Conservation (phyloP, 192 early-diverging fungal species). For the Dissophora ornata region DNA sequence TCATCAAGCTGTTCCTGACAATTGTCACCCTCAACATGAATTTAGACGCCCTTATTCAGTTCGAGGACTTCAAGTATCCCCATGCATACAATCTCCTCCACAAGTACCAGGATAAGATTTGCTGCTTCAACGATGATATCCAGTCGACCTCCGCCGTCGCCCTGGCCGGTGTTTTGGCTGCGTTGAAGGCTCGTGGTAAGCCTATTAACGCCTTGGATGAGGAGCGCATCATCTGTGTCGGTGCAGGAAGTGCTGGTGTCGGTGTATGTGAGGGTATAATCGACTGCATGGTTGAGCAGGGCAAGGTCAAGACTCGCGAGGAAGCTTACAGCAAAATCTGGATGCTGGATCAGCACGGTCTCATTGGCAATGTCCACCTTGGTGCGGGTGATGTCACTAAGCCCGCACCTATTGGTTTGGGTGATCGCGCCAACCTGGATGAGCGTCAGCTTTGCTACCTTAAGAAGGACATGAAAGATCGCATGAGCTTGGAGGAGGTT, state of each 20-base stretch:
- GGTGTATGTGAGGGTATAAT: slow-evolving; percentile 93
- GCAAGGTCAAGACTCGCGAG: slow-evolving; percentile 70
- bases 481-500: slow-evolving; percentile 59
- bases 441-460: slow-evolving; percentile 60
- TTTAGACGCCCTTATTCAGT: slow-evolving; percentile 90
- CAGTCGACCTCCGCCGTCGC: slow-evolving; percentile 97
- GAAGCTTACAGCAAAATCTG: slow-evolving; percentile 64
- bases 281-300: slow-evolving; percentile 81
- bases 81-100: slow-evolving; percentile 85
- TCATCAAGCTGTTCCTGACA: no score
- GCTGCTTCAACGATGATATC: slow-evolving; percentile 97
- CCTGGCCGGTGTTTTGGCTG: slow-evolving; percentile 91
- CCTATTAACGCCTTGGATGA: slow-evolving; percentile 68
- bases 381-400: slow-evolving; percentile 5
- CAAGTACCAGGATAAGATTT: slow-evolving; percentile 78
- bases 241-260: slow-evolving; percentile 94
- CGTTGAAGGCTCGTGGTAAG: slow-evolving; percentile 67
- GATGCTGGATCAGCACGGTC: slow-evolving; percentile 66
- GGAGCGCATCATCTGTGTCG: slow-evolving; percentile 92
- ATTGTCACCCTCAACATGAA: no score
- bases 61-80: slow-evolving; percentile 85
- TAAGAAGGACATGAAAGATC: slow-evolving; percentile 61
- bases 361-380: slow-evolving; percentile 55
- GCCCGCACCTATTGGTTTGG: slow-evolving; percentile 30
- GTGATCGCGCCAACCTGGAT: slow-evolving; percentile 54